Percentiles rank a stretch among this genome's conserved stretches.
Evolutionary conservation across 371 early-diverging fungal species (phyloP).

Genomic region (Apophysomyces trapeziformis): DNA sequence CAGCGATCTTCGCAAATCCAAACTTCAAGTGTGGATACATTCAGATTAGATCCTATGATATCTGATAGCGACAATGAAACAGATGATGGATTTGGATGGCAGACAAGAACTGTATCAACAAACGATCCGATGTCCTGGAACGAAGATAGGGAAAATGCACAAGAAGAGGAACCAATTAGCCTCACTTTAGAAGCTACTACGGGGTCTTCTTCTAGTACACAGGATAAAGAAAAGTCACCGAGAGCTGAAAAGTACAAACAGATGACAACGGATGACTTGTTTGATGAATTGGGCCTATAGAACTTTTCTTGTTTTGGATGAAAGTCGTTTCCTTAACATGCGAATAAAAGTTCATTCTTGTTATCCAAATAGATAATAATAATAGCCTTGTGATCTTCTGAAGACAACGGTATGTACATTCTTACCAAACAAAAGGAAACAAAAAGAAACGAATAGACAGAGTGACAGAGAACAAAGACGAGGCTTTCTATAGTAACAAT

Average conservation of each 20-base stretch:
- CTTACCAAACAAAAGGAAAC: not conserved
- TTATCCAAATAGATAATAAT: not conserved
- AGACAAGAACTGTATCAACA: not conserved
- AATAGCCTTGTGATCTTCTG: not conserved
- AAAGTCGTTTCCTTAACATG: not conserved
- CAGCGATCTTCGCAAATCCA: not conserved
- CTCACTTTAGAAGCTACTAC: not conserved
- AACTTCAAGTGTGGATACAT: not conserved
- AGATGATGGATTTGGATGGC: slow-evolving; percentile 1
- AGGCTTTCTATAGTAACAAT: not conserved
- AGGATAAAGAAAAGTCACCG: not conserved
- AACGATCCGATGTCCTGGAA: not conserved
- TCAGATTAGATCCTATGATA: not conserved
- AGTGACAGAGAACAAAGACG: no score
- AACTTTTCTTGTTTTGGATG: not conserved
- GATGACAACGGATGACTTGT: slow-evolving; percentile 15
- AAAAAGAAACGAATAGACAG: no score
- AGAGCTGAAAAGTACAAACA: slow-evolving; percentile 3
- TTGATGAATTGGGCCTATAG: slow-evolving; percentile 17
- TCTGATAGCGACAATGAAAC: not conserved
- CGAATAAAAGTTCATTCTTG: not conserved
- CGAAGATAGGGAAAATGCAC: not conserved
- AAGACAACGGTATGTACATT: slow-evolving; percentile 3
- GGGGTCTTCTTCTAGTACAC: not conserved
- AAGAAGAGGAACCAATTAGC: not conserved